Evolutionary conservation across 1,284 basidiomycete species (phyloP), one percentile per base, ranked within the genome.

Genomic region (Athelia psychrophila): DNA sequence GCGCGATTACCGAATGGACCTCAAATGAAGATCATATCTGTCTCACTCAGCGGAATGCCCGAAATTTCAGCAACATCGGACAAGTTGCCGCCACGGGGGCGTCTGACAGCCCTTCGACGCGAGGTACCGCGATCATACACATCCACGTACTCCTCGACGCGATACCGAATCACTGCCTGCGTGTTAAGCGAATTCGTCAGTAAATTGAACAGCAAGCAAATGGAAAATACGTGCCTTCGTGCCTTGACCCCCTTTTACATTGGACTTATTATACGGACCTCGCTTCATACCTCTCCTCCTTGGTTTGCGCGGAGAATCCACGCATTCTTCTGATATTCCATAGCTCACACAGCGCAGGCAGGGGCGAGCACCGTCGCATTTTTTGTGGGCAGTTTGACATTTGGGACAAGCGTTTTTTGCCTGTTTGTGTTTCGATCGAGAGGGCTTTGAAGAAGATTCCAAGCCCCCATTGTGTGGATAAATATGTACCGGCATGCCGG

Each of bases 241-340:
- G n/a, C n/a, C n/a, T 36, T 46, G 61, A 83, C 69, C 63, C 88
- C 88, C 79, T 79, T 84, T 88, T 78, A 80, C 83, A 84, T 90
- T 86, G 79, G 88, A 86, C 81, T 92, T 91, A 87, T 91, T 93
- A 86, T 93, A 93, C 68, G 91, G 91, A 46, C 91, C 91, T 60
- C 91, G 75, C 77, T 93, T 93, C 63, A 91, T 79, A 58, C 91
- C 91, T 65, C 90, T 91, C 71, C 86, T 87, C 61, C 91, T 76
- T 70, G 91, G 89, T 74, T 93, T 93, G 60, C 91, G 79, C 70
- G 86, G 80, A 46, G 87, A 89, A 73, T 92, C 86, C 60, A 88
- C 72, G 65, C 91, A 93, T 60, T 86, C 85, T 65, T 91, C 88
- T 45, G 81, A 76, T 57, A 88, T 79, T 63, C 89, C 89, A 62